Evolutionary conservation across 441 rosid species (phyloP).

Genomic region (Croton setiger): DNA sequence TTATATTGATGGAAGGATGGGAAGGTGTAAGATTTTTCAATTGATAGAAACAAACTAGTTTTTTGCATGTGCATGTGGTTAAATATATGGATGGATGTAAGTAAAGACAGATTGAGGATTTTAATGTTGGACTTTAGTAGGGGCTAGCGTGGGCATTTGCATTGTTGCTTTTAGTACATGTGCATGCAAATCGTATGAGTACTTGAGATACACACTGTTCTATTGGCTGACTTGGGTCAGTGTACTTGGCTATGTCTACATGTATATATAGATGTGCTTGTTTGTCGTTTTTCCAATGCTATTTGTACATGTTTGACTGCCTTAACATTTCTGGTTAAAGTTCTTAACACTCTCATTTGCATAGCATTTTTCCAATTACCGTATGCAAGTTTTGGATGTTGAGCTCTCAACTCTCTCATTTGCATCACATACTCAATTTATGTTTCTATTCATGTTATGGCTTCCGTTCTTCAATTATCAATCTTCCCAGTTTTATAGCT

Average conservation of each 20-base stretch:
- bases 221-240: background rate
- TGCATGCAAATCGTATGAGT: background rate
- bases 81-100: background rate
- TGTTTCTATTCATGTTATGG: background rate
- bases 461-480: background rate
- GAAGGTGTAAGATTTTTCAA: background rate
- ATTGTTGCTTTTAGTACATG: background rate
- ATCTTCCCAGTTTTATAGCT: background rate
- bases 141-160: background rate
- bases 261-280: too few species aligned
- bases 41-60: background rate
- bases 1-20: background rate
- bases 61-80: background rate
- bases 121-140: background rate
- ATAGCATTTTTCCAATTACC: too few species aligned
- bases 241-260: background rate
- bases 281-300: background rate
- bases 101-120: background rate
- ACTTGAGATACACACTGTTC: background rate
- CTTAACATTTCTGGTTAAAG: background rate
- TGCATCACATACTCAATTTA: slow-evolving; percentile 2
- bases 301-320: background rate
- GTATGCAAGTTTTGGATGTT: background rate
- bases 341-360: too few species aligned
- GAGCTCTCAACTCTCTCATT: background rate